These are phyloP conservation scores for Xylaria sp. DNA, from an alignment of 495 filamentous ascomycete species.

Conservation along the genomic window DNA sequence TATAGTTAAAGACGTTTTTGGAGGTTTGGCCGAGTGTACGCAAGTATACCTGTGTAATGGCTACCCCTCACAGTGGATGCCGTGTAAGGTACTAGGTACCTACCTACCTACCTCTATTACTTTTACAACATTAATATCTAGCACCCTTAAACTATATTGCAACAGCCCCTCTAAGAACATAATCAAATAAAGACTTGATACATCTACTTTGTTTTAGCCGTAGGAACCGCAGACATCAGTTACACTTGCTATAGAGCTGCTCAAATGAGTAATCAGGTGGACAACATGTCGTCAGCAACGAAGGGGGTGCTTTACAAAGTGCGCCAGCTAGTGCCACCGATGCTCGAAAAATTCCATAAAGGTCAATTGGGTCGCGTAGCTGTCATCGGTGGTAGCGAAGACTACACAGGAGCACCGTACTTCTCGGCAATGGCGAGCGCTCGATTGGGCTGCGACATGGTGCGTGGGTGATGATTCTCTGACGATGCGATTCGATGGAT, in stretches of 20 bases:
- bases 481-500: not conserved
- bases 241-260: not conserved
- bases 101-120: too few species aligned
- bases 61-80: too few species aligned
- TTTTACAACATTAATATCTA: too few species aligned
- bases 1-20: too few species aligned
- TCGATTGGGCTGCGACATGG: constrained; percentile 84
- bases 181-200: not conserved
- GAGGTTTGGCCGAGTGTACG: too few species aligned
- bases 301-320: constrained; percentile 79
- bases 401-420: constrained; percentile 97
- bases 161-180: not conserved
- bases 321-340: constrained; percentile 89
- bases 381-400: constrained; percentile 93
- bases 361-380: constrained; percentile 92
- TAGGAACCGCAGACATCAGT: not conserved
- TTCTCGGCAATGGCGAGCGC: constrained; percentile 98
- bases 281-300: constrained; percentile 53
- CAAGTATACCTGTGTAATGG: too few species aligned
- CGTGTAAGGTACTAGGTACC: too few species aligned
- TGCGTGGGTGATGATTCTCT: constrained; percentile 42
- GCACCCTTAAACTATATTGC: too few species aligned
- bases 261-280: constrained; percentile 35
- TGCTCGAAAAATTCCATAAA: constrained; percentile 97
- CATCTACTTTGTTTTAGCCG: not conserved